Evolutionary conservation across 164 flowering plant species (phyloP).

Genomic region (Liquidambar formosana): DNA sequence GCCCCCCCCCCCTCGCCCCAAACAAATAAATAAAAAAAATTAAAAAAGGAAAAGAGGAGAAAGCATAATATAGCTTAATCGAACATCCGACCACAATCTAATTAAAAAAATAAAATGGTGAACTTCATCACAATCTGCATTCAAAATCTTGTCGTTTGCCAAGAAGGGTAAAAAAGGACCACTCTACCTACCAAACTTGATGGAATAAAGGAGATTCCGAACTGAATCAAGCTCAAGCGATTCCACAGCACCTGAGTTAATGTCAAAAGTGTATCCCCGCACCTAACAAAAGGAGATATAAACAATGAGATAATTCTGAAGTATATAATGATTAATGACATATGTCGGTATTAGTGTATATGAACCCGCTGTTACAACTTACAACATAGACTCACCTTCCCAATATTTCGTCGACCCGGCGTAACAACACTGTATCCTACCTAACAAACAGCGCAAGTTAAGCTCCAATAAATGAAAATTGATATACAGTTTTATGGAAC

Average conservation of each 20-base stretch:
- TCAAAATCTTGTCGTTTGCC: not conserved
- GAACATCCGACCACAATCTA: no score
- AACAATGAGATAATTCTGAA: constrained; percentile 3
- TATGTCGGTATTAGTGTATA: no score
- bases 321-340: not conserved
- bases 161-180: not conserved
- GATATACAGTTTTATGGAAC: not conserved
- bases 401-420: constrained; percentile 53
- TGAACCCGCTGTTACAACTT: no score
- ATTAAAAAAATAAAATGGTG: no score
- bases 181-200: constrained; percentile 64
- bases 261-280: constrained; percentile 71
- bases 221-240: constrained; percentile 83
- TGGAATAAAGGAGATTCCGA: constrained; percentile 81
- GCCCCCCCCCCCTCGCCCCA: no score
- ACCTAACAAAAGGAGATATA: constrained; percentile 39
- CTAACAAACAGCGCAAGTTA: constrained; percentile 40
- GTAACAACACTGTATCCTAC: constrained; percentile 85
- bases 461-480: constrained; percentile 4
- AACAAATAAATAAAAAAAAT: no score
- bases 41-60: no score
- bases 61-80: no score
- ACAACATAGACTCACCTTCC: constrained; percentile 52
- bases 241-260: constrained; percentile 68
- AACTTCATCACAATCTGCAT: not conserved